A percentile compares a stretch with the other conserved stretches of the same genome.
Evolutionary conservation across 2,329 filamentous ascomycete genomes (phyloP).

Genomic region (Shiraia bambusicola): DNA sequence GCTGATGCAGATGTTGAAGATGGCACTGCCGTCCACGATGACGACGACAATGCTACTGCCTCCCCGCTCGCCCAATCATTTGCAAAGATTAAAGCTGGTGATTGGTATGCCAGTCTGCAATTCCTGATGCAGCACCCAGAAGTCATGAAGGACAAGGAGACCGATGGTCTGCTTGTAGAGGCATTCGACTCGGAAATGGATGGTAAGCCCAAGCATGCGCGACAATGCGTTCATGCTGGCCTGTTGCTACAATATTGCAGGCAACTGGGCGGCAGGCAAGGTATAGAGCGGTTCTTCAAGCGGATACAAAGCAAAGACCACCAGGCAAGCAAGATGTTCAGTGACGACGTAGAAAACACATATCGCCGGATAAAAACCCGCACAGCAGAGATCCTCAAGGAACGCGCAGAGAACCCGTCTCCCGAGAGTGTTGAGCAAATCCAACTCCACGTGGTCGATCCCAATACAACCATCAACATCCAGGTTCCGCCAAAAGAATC

Average conservation of each 20-base stretch:
- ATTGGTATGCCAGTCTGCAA: conserved; percentile 71
- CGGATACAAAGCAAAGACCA: conserved; percentile 87
- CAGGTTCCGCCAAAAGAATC: conserved; percentile 67
- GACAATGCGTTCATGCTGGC: conserved; percentile 90
- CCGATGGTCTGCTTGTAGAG: conserved; percentile 85
- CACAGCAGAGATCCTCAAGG: conserved; percentile 69
- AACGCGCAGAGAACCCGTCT: conserved; percentile 54
- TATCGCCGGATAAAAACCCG: conserved; percentile 79
- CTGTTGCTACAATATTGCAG: conserved; percentile 93
- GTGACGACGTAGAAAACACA: conserved; percentile 87
- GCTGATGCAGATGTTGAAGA: conserved; percentile 65
- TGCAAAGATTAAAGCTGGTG: conserved; percentile 71
- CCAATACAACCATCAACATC: conserved; percentile 88
- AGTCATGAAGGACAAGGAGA: conserved; percentile 81
- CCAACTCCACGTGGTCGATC: conserved; percentile 93
- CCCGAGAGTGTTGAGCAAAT: conserved; percentile 85
- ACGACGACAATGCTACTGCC: conserved; percentile 72
- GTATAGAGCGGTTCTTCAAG: conserved; percentile 92
- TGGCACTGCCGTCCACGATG: conserved; percentile 44
- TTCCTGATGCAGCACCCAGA: conserved; percentile 79
- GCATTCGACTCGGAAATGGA: conserved; percentile 88
- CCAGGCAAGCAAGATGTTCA: conserved; percentile 87
- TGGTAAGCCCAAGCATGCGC: conserved; percentile 71
- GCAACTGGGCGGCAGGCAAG: conserved; percentile 82
- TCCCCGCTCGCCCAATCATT: conserved; percentile 79